These are phyloP conservation scores for Aspergillus avenaceus DNA, from an alignment of 495 filamentous ascomycete species.

Conservation along the genomic window DNA sequence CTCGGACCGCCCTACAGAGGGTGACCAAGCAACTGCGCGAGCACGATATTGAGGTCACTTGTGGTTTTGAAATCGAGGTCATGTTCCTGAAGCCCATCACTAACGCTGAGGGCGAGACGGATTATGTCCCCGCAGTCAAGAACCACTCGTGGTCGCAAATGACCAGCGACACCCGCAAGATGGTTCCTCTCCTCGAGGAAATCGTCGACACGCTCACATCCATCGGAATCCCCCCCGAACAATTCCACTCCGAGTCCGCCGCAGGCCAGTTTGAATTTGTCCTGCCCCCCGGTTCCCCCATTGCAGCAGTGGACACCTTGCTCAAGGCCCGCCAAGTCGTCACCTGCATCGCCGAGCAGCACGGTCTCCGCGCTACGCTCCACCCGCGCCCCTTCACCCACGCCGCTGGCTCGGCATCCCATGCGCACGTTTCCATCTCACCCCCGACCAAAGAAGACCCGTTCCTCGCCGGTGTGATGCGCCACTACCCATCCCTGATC, in stretches of 20 bases:
- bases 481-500: conserved; percentile 27
- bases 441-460: conserved; percentile 22
- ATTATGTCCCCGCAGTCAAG: conserved; percentile 21
- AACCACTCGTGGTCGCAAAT: conserved; percentile 51
- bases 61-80: conserved; percentile 85
- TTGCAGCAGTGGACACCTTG: conserved; percentile 69
- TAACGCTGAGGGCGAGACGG: conserved; percentile 11
- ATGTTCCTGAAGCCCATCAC: conserved; percentile 53
- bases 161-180: conserved; percentile 30
- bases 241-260: conserved; percentile 74
- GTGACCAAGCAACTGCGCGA: conserved; percentile 42
- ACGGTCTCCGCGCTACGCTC: conserved; percentile 65
- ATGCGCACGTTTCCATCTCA: conserved; percentile 40
- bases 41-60: conserved; percentile 47
- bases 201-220: conserved; percentile 53
- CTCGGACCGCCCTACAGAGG: conserved; percentile 51
- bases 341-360: conserved; percentile 32
- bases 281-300: conserved; percentile 58
- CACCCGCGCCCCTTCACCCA: conserved; percentile 64
- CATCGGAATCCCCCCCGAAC: conserved; percentile 63
- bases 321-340: conserved; percentile 70
- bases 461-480: conserved; percentile 37
- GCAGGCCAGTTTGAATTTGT: conserved; percentile 81
- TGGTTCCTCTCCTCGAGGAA: conserved; percentile 57
- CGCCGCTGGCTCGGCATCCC: conserved; percentile 35